phyloP scores from a whole-genome alignment of 2,329 filamentous ascomycete species.

The Clonostachys rhizophaga region DNA sequence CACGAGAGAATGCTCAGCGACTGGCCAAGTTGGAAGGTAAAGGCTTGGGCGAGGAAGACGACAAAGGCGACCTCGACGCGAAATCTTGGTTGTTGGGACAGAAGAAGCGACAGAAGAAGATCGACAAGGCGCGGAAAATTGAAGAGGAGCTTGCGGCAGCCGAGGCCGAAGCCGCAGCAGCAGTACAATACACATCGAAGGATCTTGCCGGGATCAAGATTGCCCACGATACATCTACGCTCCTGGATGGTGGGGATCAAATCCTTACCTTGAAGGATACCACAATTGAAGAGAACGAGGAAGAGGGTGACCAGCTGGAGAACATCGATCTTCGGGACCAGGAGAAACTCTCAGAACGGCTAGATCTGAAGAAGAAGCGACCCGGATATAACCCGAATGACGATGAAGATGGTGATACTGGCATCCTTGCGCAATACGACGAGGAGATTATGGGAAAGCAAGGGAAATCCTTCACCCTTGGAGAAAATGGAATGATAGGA shows the following conservation, averaged over 20 bases:
- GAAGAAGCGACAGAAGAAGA: constrained; percentile 92
- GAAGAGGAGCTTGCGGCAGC: constrained; percentile 77
- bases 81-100: constrained; percentile 82
- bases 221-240: constrained; percentile 77
- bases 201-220: constrained; percentile 91
- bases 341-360: constrained; percentile 68
- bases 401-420: constrained; percentile 58
- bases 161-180: constrained; percentile 60
- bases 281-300: constrained; percentile 69
- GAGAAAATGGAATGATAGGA: constrained; percentile 66
- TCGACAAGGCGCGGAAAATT: constrained; percentile 66
- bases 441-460: constrained; percentile 93
- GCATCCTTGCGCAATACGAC: constrained; percentile 86
- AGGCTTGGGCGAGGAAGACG: constrained; percentile 73
- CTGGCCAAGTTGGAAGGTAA: constrained; percentile 74
- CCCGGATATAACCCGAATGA: constrained; percentile 82
- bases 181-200: constrained; percentile 70
- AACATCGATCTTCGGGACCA: constrained; percentile 67
- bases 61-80: constrained; percentile 65
- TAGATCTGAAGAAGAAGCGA: constrained; percentile 87
- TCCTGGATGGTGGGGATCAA: constrained; percentile 81
- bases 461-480: constrained; percentile 80
- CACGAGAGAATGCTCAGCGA: constrained; percentile 77
- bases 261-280: constrained; percentile 93
- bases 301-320: constrained; percentile 87